Evolutionary conservation across 805 yeast genomes (phyloP).

Genomic region (Myxozyma neotropica): DNA sequence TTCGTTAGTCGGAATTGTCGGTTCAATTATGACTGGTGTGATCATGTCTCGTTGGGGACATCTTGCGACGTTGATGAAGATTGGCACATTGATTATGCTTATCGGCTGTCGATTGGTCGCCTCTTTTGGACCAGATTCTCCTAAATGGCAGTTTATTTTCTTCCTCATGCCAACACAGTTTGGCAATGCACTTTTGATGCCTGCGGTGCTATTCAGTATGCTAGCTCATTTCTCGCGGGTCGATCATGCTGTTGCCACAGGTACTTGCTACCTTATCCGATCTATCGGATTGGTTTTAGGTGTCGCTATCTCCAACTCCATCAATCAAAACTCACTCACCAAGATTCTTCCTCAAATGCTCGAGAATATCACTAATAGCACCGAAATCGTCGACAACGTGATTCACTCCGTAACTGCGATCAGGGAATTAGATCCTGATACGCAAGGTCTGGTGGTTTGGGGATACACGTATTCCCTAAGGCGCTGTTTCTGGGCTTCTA

Average conservation of each 20-base stretch:
- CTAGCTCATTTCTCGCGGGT: slow-evolving; percentile 70
- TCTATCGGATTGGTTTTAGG: slow-evolving; percentile 87
- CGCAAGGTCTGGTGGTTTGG: slow-evolving; percentile 46
- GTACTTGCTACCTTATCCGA: slow-evolving; percentile 84
- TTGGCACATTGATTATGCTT: slow-evolving; percentile 49
- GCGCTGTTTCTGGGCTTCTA: slow-evolving; percentile 47
- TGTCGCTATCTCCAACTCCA: slow-evolving; percentile 66
- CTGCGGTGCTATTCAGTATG: slow-evolving; percentile 71
- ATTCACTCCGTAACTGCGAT: slow-evolving; percentile 56
- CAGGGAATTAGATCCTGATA: slow-evolving; percentile 50
- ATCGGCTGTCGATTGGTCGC: slow-evolving; percentile 51
- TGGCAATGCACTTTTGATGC: slow-evolving; percentile 67
- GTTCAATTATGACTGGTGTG: slow-evolving; percentile 67
- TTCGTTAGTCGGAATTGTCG: slow-evolving; percentile 66
- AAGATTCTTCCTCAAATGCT: slow-evolving; percentile 40
- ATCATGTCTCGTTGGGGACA: slow-evolving; percentile 70
- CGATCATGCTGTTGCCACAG: slow-evolving; percentile 82
- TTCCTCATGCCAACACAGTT: slow-evolving; percentile 60
- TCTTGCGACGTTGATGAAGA: slow-evolving; percentile 54
- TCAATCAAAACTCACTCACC: slow-evolving; percentile 57
- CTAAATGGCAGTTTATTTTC: slow-evolving; percentile 47
- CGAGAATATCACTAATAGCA: slow-evolving; percentile 35
- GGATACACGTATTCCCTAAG: slow-evolving; percentile 55
- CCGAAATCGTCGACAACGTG: slow-evolving; percentile 46
- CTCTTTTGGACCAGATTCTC: slow-evolving; percentile 34